These are phyloP conservation scores for Clonostachys sp. DNA, from an alignment of 2,329 filamentous ascomycete species.

Conservation along the genomic window DNA sequence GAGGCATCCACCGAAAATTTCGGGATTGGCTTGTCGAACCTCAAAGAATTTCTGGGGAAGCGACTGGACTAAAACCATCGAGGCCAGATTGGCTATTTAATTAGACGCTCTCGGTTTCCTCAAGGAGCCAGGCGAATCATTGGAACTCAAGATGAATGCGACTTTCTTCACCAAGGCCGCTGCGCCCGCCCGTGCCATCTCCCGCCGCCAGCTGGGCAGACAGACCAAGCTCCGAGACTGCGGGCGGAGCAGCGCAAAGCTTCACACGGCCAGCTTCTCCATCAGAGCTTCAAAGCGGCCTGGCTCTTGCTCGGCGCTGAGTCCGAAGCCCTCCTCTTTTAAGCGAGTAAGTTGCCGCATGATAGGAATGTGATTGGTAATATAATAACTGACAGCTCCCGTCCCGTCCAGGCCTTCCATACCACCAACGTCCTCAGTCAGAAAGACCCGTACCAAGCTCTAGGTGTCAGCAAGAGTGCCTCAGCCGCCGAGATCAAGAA, in stretches of 20 bases:
- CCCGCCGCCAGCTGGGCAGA: constrained; percentile 33
- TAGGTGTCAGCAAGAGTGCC: constrained; percentile 81
- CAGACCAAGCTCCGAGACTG: constrained; percentile 31
- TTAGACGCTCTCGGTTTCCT: too few species aligned
- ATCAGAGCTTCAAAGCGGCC: constrained; percentile 9
- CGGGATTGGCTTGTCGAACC: constrained; percentile 8
- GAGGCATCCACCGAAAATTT: constrained; percentile 9
- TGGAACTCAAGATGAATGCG: constrained; percentile 37
- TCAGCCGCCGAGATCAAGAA: constrained; percentile 90
- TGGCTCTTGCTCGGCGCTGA: too few species aligned
- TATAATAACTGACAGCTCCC: constrained; percentile 6
- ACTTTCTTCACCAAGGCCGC: constrained; percentile 40
- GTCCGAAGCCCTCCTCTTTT: too few species aligned
- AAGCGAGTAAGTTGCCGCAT: neutral
- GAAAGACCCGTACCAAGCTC: constrained; percentile 80
- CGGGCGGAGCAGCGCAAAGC: constrained; percentile 27
- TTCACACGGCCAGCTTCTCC: constrained; percentile 22
- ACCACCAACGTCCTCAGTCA: constrained; percentile 49
- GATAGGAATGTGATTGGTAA: constrained; percentile 2
- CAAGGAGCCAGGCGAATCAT: constrained; percentile 10
- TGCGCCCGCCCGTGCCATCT: constrained; percentile 36
- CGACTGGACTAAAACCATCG: neutral
- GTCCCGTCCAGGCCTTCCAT: constrained; percentile 48
- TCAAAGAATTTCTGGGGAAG: constrained; percentile 15
- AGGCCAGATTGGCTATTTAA: too few species aligned